A percentile compares a stretch with the other conserved stretches of the same genome.
These are phyloP conservation scores for Pythium insidiosum DNA, from an alignment of 352 stramenopile genomes.

Conservation along the genomic window DNA sequence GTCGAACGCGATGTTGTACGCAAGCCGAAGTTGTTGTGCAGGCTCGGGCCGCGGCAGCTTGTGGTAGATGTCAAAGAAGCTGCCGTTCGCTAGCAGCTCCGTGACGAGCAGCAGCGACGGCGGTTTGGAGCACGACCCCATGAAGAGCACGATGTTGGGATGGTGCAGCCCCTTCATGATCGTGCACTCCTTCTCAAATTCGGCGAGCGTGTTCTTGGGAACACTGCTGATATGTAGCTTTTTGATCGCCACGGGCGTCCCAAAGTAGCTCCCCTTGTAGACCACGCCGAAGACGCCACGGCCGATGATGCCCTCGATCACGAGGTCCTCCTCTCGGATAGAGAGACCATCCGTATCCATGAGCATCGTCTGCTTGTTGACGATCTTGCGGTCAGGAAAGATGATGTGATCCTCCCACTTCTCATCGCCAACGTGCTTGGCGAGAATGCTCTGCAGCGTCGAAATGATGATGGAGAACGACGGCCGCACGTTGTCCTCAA, in stretches of 20 bases:
- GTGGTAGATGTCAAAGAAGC: conserved; percentile 87
- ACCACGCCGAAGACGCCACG: conserved; percentile 76
- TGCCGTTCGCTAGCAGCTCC: conserved; percentile 84
- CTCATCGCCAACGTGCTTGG: conserved; percentile 60
- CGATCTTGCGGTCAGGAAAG: conserved; percentile 69
- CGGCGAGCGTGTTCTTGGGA: conserved; percentile 70
- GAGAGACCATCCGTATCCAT: conserved; percentile 61
- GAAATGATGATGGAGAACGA: conserved; percentile 82
- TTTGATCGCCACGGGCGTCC: conserved; percentile 76
- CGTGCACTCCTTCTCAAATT: conserved; percentile 80
- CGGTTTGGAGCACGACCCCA: conserved; percentile 95
- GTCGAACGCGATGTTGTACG: conserved; percentile 80
- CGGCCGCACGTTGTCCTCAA: conserved; percentile 53
- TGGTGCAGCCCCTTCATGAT: conserved; percentile 91
- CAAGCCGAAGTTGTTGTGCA: conserved; percentile 48
- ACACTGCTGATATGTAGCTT: conserved; percentile 74
- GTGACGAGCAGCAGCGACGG: conserved; percentile 94
- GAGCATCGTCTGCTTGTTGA: conserved; percentile 33
- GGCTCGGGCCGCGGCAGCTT: conserved; percentile 53
- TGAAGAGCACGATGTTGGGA: conserved; percentile 98
- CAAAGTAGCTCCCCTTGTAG: conserved; percentile 82
- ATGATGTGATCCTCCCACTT: conserved; percentile 84
- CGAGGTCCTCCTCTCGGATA: conserved; percentile 70
- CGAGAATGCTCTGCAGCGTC: conserved; percentile 53
- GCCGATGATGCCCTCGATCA: conserved; percentile 61